phyloP scores from a whole-genome alignment of 306 rosid genomes.

The Sindora glabra region DNA sequence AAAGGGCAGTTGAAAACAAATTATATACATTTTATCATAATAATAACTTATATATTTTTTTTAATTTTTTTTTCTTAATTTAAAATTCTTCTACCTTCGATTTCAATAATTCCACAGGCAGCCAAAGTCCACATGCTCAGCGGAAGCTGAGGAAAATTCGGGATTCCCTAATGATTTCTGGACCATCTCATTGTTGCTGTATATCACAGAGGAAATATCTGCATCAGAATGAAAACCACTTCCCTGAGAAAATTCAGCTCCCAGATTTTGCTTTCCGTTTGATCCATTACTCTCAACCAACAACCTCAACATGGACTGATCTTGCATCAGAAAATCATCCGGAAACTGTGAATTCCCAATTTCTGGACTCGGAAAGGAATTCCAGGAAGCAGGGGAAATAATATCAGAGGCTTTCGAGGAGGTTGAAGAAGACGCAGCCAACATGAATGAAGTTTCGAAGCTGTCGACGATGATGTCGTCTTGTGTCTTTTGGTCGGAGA shows the following conservation, averaged over 20 bases:
- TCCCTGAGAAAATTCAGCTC: slow-evolving; percentile 19
- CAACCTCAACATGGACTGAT: slow-evolving; percentile 35
- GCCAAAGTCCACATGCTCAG: slow-evolving; percentile 35
- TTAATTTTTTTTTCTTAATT: no score
- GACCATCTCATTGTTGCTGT: slow-evolving; percentile 33
- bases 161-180: slow-evolving; percentile 25
- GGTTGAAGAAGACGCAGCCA: slow-evolving; percentile 16
- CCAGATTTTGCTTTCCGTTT: slow-evolving; percentile 1
- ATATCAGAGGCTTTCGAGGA: not conserved
- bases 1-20: not conserved
- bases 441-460: slow-evolving; percentile 5
- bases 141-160: slow-evolving; percentile 36
- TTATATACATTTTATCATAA: slow-evolving; percentile 15
- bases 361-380: slow-evolving; percentile 5
- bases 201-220: slow-evolving; percentile 29
- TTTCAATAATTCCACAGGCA: slow-evolving; percentile 47
- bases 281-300: slow-evolving; percentile 30
- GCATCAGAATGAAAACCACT: slow-evolving; percentile 27
- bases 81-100: not conserved
- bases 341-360: slow-evolving; percentile 18
- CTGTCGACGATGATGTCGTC: slow-evolving; percentile 20
- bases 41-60: not conserved
- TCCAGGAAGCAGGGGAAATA: slow-evolving; percentile 23
- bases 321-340: slow-evolving; percentile 17
- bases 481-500: slow-evolving; percentile 36